phyloP scores from a whole-genome alignment of 2,329 filamentous ascomycete genomes.

The Massarina eburnea region DNA sequence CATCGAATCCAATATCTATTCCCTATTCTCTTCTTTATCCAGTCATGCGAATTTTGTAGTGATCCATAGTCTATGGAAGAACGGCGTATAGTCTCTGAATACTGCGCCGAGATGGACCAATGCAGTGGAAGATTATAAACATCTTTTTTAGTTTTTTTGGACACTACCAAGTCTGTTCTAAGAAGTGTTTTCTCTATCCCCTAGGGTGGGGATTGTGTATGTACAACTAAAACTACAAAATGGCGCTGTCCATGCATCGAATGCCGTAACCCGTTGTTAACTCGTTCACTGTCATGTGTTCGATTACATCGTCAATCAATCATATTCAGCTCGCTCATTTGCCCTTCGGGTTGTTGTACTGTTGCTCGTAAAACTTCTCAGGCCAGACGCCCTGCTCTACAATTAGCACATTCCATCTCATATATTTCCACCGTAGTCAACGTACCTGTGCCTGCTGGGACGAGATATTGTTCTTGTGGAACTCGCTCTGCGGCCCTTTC shows the following conservation, averaged over 20 bases:
- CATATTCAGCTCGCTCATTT: slow-evolving; percentile 22
- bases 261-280: background rate
- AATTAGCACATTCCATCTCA: background rate
- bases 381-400: slow-evolving; percentile 24
- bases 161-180: background rate
- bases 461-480: slow-evolving; percentile 28
- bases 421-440: background rate
- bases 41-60: too few species aligned
- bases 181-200: background rate
- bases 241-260: background rate
- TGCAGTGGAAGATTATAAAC: too few species aligned
- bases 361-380: slow-evolving; percentile 35
- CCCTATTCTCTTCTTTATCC: too few species aligned
- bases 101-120: too few species aligned
- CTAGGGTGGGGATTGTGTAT: background rate
- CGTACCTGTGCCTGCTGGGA: slow-evolving; percentile 30
- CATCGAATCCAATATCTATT: too few species aligned
- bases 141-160: too few species aligned
- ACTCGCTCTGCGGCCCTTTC: slow-evolving; percentile 30
- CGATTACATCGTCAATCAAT: background rate
- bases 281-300: background rate
- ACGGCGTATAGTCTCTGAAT: too few species aligned
- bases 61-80: too few species aligned
- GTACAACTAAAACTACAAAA: background rate
- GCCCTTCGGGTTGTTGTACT: slow-evolving; percentile 36